Conservation (phyloP, 345 rosid genomes). For the Gossypium arboreum region DNA sequence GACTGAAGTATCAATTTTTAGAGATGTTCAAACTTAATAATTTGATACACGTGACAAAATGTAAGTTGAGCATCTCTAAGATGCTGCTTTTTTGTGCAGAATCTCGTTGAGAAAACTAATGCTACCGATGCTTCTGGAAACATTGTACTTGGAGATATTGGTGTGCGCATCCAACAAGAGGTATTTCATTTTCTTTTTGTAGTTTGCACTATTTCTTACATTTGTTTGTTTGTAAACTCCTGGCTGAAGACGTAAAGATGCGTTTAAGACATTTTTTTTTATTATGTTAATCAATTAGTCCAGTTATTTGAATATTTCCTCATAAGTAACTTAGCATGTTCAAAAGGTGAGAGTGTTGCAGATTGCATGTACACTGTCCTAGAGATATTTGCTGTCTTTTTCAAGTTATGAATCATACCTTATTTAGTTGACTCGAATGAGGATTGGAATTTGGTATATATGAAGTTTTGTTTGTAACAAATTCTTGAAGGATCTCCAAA, state of each 20-base stretch:
- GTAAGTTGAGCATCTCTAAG: constrained; percentile 13
- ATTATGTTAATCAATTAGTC: neutral
- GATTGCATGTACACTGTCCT: neutral
- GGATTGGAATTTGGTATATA: no score
- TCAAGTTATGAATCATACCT: neutral
- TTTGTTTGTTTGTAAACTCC: neutral
- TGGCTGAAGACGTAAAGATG: neutral
- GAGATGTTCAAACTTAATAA: neutral
- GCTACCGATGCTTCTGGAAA: constrained; percentile 98
- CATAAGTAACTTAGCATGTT: neutral
- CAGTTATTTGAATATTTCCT: neutral
- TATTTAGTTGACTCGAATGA: no score
- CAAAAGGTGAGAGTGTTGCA: neutral
- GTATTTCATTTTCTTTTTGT: constrained; percentile 46
- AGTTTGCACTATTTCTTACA: neutral
- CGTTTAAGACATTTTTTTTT: neutral
- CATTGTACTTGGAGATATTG: constrained; percentile 73
- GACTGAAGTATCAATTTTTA: neutral
- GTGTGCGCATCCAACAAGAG: constrained; percentile 95
- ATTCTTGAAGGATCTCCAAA: neutral
- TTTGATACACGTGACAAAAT: neutral
- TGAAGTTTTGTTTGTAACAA: neutral
- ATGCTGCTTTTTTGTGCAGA: constrained; percentile 41
- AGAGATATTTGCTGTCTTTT: neutral
- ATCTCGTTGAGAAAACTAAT: constrained; percentile 71